Evolutionary conservation across 345 rosid species (phyloP).

Genomic region (Gynandropsis gynandra): DNA sequence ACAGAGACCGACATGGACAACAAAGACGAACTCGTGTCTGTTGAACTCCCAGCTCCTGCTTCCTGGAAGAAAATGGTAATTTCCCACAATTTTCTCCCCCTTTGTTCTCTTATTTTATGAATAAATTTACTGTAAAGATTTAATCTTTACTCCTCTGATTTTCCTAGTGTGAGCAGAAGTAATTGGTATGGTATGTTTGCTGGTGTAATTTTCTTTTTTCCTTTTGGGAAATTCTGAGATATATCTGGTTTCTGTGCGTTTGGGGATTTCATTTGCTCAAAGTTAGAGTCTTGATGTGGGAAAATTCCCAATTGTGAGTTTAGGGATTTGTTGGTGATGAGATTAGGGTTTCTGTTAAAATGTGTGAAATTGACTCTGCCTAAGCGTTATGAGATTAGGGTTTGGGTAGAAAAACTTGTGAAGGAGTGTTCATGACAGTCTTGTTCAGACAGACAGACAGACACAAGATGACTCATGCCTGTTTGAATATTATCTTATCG

Average conservation of each 20-base stretch:
- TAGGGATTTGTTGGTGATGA: constrained; percentile 1
- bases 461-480: no score
- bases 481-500: no score
- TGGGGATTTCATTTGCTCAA: neutral
- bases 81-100: neutral
- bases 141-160: neutral
- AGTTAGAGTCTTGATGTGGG: neutral
- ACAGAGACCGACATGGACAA: constrained; percentile 31
- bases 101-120: neutral
- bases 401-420: constrained; percentile 13
- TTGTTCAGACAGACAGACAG: no score
- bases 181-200: neutral
- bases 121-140: neutral
- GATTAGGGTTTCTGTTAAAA: constrained; percentile 16
- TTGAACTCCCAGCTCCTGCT: constrained; percentile 78
- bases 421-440: neutral
- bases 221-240: constrained; percentile 13
- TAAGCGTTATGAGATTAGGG: constrained; percentile 13
- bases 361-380: neutral
- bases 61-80: constrained; percentile 76
- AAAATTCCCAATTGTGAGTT: neutral
- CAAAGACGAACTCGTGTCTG: constrained; percentile 50
- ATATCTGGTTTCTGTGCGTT: neutral
- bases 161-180: constrained; percentile 10
- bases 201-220: constrained; percentile 1